A percentile compares a stretch with the other conserved stretches of the same genome.
Conservation (phyloP, 192 early-diverging fungal genomes). For the Lobosporangium transversale region DNA sequence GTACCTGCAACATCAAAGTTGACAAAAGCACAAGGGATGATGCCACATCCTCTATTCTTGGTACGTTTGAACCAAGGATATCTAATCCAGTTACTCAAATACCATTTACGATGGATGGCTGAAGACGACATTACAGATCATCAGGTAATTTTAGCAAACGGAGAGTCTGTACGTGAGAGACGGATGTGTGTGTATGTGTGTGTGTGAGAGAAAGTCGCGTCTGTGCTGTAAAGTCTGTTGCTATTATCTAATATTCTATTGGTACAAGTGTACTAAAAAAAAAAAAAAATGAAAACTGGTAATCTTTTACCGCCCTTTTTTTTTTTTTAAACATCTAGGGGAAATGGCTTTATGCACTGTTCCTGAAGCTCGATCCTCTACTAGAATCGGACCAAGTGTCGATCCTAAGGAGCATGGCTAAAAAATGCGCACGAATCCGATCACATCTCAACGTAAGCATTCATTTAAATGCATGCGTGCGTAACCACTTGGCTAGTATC, state of each 20-base stretch:
- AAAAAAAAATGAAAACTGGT: not conserved
- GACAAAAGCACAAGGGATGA: no score
- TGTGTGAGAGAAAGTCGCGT: no score
- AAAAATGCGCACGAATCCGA: constrained; percentile 52
- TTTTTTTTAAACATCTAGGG: constrained; percentile 20
- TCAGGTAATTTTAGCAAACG: constrained; percentile 13
- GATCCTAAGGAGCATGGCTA: constrained; percentile 51
- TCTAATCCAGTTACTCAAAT: constrained; percentile 33
- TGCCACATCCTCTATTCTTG: constrained; percentile 29
- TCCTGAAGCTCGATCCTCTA: constrained; percentile 56
- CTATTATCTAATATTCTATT: no score
- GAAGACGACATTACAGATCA: constrained; percentile 30
- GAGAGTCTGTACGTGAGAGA: not conserved
- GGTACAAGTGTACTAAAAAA: not conserved
- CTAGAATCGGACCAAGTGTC: constrained; percentile 55
- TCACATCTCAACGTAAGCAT: constrained; percentile 30
- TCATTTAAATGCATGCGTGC: no score
- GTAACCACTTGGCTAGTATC: no score
- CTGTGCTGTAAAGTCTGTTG: no score
- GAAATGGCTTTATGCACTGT: constrained; percentile 53
- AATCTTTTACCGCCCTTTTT: not conserved
- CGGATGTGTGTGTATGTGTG: no score
- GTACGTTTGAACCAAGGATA: constrained; percentile 34
- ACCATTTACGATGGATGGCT: constrained; percentile 35
- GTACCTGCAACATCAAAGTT: no score